Conservation (phyloP, 345 rosid genomes). For the Lagerstroemia speciosa region DNA sequence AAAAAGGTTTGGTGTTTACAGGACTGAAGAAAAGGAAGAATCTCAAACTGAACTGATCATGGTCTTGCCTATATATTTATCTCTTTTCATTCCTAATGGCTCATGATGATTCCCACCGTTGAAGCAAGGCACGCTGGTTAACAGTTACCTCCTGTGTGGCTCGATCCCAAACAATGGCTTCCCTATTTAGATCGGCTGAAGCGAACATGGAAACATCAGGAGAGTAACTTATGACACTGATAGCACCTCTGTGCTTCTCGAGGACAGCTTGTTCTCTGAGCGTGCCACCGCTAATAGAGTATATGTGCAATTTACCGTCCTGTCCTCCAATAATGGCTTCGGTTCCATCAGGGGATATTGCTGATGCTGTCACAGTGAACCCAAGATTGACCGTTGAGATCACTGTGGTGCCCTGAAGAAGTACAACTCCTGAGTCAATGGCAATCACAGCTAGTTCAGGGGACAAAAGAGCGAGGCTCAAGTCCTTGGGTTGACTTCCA, state of each 20-base stretch:
- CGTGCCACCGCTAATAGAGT: conserved; percentile 56
- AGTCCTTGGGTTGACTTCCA: conserved; percentile 82
- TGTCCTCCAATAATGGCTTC: conserved; percentile 84
- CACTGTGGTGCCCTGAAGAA: conserved; percentile 60
- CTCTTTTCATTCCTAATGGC: neutral
- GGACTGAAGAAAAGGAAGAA: neutral
- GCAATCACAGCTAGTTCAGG: conserved; percentile 67
- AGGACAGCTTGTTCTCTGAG: conserved; percentile 70
- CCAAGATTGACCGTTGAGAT: conserved; percentile 67
- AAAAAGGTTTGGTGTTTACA: neutral
- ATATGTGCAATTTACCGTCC: conserved; percentile 74
- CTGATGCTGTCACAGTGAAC: conserved; percentile 72
- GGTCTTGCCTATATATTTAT: neutral
- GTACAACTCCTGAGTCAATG: conserved; percentile 69
- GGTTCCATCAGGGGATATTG: conserved; percentile 75
- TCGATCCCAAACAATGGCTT: conserved; percentile 85
- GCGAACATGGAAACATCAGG: conserved; percentile 93
- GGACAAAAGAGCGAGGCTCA: conserved; percentile 59
- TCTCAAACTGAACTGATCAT: neutral
- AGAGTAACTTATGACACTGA: conserved; percentile 72
- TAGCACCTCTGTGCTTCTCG: conserved; percentile 85
- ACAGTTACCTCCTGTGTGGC: conserved; percentile 62
- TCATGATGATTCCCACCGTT: neutral
- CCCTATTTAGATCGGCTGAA: conserved; percentile 81
- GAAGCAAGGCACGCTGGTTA: neutral